Base-by-base conservation (phyloP, 2,329 filamentous ascomycete genomes). In the Lecanicillium sp. region DNA sequence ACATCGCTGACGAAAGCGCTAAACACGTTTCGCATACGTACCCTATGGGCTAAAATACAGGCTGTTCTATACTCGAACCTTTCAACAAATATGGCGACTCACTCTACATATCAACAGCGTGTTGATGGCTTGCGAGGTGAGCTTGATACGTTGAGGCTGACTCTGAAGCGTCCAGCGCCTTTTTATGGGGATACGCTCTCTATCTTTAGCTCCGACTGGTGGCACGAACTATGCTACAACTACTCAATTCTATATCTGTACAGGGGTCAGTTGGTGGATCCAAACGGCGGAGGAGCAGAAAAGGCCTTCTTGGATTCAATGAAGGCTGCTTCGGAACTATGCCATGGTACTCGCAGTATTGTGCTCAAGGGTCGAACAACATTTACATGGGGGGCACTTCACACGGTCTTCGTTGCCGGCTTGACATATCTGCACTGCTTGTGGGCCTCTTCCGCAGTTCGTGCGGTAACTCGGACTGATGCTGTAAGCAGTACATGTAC, bases 401-500 rank as follows among this genome's bases (percentile, higher is more conserved):
- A 52, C 17, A 20, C 36, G 7, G 10, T 52, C 14, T 54, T 54
- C 33, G 27, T 49, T 4, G 48, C 42, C 8, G 52, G 50, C 0
- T 48, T 54, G 27, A 52, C 44, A 12, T 56, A 54, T 48, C 53
- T 63, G 5, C 57, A 64, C 49, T 64, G 61, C 41, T 53, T 65
- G 7, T 63, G 62, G 62, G 53, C 52, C 27, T 60, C 58, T 3
- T 29, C 55, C 2, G 46, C 44, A 2, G 52, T 50, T 3, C 51
- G 57, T 6, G 43, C 47, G 27, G 24, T 38, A n/a, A 21, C 27
- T 14, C 40, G 50, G 12, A 33, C 55, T 15, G 49, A 54, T 5
- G 41, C 53, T 6, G 50, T 59, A n/a, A 61, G 50, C 54, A 57
- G 41, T 26, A 59, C 59, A 5, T 61, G 58, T 49, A 60, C 54